Percentiles rank a stretch among this genome's conserved stretches.
Evolutionary conservation across 2,329 filamentous ascomycete genomes (phyloP).

Genomic region (Beauveria asiatica): DNA sequence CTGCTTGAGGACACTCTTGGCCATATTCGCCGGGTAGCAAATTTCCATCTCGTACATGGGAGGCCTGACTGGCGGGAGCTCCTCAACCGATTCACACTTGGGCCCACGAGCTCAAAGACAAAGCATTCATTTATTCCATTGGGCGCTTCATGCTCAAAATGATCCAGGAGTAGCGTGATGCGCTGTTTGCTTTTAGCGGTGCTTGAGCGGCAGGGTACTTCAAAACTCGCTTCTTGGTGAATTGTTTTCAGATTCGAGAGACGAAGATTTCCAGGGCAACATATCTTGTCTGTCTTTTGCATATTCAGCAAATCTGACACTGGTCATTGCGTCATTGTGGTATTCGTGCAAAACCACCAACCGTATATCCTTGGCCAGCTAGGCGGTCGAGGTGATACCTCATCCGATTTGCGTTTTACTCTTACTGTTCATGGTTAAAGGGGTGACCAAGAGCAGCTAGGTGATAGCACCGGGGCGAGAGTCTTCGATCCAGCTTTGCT

Average conservation of each 20-base stretch:
- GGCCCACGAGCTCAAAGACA: slow-evolving; percentile 24
- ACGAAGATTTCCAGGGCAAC: slow-evolving; percentile 19
- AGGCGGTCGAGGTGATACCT: slow-evolving; percentile 37
- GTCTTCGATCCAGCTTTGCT: slow-evolving; percentile 22
- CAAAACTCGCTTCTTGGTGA: slow-evolving; percentile 16
- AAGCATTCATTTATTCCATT: slow-evolving; percentile 25
- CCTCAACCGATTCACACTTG: slow-evolving; percentile 30
- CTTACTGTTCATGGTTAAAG: slow-evolving; percentile 32
- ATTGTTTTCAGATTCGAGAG: slow-evolving; percentile 12
- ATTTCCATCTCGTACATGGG: slow-evolving; percentile 16
- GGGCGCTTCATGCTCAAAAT: slow-evolving; percentile 23
- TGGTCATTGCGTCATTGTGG: too few relatives aligned
- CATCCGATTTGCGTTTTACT: slow-evolving; percentile 35
- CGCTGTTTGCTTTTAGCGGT: slow-evolving; percentile 18
- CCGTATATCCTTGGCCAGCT: slow-evolving; percentile 29
- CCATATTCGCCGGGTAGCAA: slow-evolving; percentile 31
- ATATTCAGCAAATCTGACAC: not conserved
- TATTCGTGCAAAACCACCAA: slow-evolving; percentile 11
- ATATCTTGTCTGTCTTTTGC: slow-evolving; percentile 17
- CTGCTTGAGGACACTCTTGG: slow-evolving; percentile 32
- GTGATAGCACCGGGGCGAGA: slow-evolving; percentile 33
- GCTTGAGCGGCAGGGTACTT: slow-evolving; percentile 14
- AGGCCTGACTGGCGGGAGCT: slow-evolving; percentile 22
- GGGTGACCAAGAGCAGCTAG: slow-evolving; percentile 32
- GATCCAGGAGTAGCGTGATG: slow-evolving; percentile 21